These are phyloP conservation scores for Aspergillus nanangensis DNA, from an alignment of 495 filamentous ascomycete genomes.

Conservation along the genomic window DNA sequence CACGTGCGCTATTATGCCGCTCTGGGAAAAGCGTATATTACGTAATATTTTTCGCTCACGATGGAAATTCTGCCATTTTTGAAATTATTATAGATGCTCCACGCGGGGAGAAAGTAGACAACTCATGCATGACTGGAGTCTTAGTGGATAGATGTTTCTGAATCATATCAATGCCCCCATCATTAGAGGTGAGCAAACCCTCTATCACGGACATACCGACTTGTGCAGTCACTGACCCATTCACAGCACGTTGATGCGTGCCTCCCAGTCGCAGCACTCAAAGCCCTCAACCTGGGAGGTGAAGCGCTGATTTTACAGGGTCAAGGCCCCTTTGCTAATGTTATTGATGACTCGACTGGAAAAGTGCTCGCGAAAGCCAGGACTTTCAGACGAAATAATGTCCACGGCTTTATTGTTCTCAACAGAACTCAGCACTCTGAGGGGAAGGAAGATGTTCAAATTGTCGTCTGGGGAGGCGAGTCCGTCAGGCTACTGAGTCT, in stretches of 20 bases:
- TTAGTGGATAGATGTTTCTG: too few relatives aligned
- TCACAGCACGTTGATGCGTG: slow-evolving; percentile 41
- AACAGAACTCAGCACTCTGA: slow-evolving; percentile 10
- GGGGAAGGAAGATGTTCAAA: slow-evolving; percentile 25
- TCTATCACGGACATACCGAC: slow-evolving; percentile 1
- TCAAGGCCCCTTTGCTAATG: slow-evolving; percentile 35
- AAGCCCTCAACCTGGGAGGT: slow-evolving; percentile 23
- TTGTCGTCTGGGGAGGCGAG: slow-evolving; percentile 73
- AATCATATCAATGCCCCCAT: slow-evolving; percentile 25
- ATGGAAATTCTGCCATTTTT: slow-evolving; percentile 17
- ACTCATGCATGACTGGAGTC: too few relatives aligned
- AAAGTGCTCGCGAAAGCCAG: slow-evolving; percentile 22
- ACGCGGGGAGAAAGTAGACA: slow-evolving; percentile 17
- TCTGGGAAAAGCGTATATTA: slow-evolving; percentile 21
- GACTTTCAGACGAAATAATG: slow-evolving; percentile 37
- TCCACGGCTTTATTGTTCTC: slow-evolving; percentile 37
- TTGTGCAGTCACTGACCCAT: slow-evolving; percentile 13
- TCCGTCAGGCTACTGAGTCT: slow-evolving; percentile 59
- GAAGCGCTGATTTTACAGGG: slow-evolving; percentile 30
- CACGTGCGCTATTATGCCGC: slow-evolving; percentile 22
- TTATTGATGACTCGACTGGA: slow-evolving; percentile 35
- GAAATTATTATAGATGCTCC: slow-evolving; percentile 9
- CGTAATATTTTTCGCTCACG: slow-evolving; percentile 14
- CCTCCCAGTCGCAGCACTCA: slow-evolving; percentile 40
- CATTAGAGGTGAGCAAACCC: slow-evolving; percentile 34